Conservation (phyloP, 78 protist species). For the Chrysochromulina parva region DNA sequence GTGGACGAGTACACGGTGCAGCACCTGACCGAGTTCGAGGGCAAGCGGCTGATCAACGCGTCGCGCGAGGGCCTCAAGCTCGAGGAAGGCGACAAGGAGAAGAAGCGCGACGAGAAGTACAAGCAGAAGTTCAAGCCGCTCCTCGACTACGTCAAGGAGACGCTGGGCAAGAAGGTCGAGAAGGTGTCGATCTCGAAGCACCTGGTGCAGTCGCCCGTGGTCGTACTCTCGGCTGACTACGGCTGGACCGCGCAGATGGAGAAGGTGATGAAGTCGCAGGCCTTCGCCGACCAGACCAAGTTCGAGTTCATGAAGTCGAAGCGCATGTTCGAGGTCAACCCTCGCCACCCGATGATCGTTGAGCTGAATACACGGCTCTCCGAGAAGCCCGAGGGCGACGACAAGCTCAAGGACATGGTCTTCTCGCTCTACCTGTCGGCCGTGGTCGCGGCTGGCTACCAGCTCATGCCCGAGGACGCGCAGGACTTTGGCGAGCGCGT, state of each 20-base stretch:
- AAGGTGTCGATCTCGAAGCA: conserved; percentile 77
- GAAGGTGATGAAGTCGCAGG: conserved; percentile 88
- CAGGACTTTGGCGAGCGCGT: conserved; percentile 69
- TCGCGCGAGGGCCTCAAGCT: conserved; percentile 89
- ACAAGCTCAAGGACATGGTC: conserved; percentile 64
- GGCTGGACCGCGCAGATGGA: conserved; percentile 95
- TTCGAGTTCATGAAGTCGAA: conserved; percentile 41
- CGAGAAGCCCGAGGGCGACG: conserved; percentile 61
- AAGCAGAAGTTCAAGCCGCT: conserved; percentile 70
- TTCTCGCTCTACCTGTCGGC: conserved; percentile 82
- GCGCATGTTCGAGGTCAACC: conserved; percentile 88
- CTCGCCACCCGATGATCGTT: conserved; percentile 82
- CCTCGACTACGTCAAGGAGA: conserved; percentile 58
- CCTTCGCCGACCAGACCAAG: conserved; percentile 51
- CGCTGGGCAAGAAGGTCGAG: conserved; percentile 62
- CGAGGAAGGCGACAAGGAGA: conserved; percentile 58
- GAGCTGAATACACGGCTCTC: conserved; percentile 43
- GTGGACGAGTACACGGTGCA: conserved; percentile 95
- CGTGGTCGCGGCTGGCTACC: conserved; percentile 40
- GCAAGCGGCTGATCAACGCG: conserved; percentile 75
- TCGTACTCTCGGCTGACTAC: conserved; percentile 73
- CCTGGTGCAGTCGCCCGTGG: conserved; percentile 79
- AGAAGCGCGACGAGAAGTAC: conserved; percentile 30
- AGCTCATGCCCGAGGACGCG: conserved; percentile 47
- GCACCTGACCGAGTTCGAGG: conserved; percentile 74